These are phyloP conservation scores for Wickerhamomyces alni DNA, from an alignment of 805 yeast species.

Conservation along the genomic window DNA sequence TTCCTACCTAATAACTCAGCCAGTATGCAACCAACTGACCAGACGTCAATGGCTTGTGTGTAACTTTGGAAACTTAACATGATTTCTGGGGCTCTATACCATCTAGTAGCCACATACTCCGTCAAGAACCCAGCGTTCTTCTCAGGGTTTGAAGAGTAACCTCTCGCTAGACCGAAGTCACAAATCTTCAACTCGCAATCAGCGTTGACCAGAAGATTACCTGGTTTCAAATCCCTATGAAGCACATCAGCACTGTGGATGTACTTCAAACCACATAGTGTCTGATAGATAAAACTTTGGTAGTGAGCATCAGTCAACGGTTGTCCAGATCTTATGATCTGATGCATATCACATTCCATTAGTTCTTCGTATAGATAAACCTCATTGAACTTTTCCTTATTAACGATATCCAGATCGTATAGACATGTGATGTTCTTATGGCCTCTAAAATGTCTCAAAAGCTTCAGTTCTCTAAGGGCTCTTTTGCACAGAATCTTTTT, in stretches of 20 bases:
- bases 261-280: slow-evolving; percentile 82
- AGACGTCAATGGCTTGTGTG: slow-evolving; percentile 92
- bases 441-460: slow-evolving; percentile 88
- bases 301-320: slow-evolving; percentile 92
- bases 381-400: slow-evolving; percentile 73
- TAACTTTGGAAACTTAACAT: slow-evolving; percentile 92
- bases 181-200: slow-evolving; percentile 95
- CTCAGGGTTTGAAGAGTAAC: slow-evolving; percentile 75
- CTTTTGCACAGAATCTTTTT: slow-evolving; percentile 89
- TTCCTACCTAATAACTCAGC: slow-evolving; percentile 90
- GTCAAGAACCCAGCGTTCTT: slow-evolving; percentile 92
- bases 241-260: slow-evolving; percentile 89
- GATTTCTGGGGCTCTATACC: slow-evolving; percentile 99
- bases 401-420: slow-evolving; percentile 87
- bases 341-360: slow-evolving; percentile 99
- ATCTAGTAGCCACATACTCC: slow-evolving; percentile 96
- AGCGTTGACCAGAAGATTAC: slow-evolving; percentile 86
- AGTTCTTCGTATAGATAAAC: slow-evolving; percentile 90
- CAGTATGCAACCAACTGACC: slow-evolving; percentile 97
- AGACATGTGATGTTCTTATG: slow-evolving; percentile 94
- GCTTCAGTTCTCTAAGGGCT: slow-evolving; percentile 84
- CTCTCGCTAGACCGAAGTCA: slow-evolving; percentile 95
- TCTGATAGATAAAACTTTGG: slow-evolving; percentile 89
- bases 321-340: slow-evolving; percentile 90
- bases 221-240: slow-evolving; percentile 93